Base-by-base conservation (phyloP, 192 early-diverging fungal genomes). In the Rhizophlyctis rosea region DNA sequence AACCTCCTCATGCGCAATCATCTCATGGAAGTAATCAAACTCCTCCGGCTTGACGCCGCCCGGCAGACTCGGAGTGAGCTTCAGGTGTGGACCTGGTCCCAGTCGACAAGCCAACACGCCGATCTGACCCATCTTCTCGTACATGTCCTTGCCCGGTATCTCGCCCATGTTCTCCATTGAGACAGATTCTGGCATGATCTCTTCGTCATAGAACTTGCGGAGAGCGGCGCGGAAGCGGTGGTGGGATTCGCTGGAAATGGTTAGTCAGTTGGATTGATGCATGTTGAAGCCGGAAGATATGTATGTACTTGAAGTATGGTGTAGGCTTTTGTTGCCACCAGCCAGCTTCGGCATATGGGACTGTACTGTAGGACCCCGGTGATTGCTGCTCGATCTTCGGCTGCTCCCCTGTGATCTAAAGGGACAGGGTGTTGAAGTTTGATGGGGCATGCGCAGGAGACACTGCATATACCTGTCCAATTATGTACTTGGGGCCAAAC, bases 1-100 rank as follows among this genome's bases (percentile, higher is more conserved):
- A n/a, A 70, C 59, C n/a, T 74, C 73, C 44, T 78, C 73, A 47
- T 77, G 75, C 13, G 62, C 67, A 65, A 80, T 75, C 64, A 69
- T 44, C 57, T 79, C 77, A 58, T 79, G 74, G 66, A 80, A 80
- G 68, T 80, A 80, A 52, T 80, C 78, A 70, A 80, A 80, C 65
- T 79, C 70, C 35, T 80, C 78, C 2, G 74, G 78, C 58, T 74
- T 75, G 28, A 80, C 64, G n/a, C 72, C 75, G 16, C 57, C 78
- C 4, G 73, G 72, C 1, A 80, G 61, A 29, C 65, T 61, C 39
- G 69, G 63, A 1, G 72, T 59, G 1, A 55, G n/a, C 61, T 76
- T 80, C 49, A 80, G 57, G 51, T 77, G 75, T 4, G 69, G 65
- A 16, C 78, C 78, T 32, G 78, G 78, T 13, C 78, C 78, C 27